These are phyloP conservation scores for Coniochaeta hoffmannii DNA, from an alignment of 2,329 filamentous ascomycete species.

Conservation along the genomic window DNA sequence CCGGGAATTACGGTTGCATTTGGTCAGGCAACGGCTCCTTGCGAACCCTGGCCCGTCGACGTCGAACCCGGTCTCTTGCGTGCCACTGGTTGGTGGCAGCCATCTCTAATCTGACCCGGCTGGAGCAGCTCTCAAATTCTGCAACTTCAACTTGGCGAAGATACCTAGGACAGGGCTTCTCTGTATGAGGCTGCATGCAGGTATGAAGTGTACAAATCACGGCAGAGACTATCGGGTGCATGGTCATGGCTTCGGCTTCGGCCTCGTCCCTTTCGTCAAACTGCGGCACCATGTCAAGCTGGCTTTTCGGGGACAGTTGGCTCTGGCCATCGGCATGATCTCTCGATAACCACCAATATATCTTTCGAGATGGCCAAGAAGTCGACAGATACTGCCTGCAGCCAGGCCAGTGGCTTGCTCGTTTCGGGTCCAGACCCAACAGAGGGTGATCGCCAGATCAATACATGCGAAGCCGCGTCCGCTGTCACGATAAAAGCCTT, in stretches of 20 bases:
- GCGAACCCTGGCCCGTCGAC: slow-evolving; percentile 15
- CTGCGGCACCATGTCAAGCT: not conserved
- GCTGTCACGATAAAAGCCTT: not conserved
- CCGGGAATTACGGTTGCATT: slow-evolving; percentile 24
- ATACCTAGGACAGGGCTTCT: no score
- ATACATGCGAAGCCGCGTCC: not conserved
- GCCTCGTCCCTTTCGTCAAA: not conserved
- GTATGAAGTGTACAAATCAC: not conserved
- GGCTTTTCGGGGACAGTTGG: not conserved
- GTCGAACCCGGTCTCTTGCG: not conserved
- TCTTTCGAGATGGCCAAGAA: not conserved
- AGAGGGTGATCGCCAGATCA: not conserved
- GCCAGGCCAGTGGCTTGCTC: not conserved
- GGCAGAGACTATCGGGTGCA: not conserved
- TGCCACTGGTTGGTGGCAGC: no score
- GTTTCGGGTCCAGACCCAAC: not conserved
- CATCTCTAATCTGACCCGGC: slow-evolving; percentile 10
- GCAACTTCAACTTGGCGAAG: not conserved
- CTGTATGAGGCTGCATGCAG: not conserved
- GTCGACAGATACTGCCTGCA: not conserved
- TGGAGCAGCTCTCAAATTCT: not conserved
- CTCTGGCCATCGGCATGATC: not conserved
- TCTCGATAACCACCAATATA: no score
- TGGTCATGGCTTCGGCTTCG: no score
- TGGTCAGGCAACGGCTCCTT: slow-evolving; percentile 15